Conservation (phyloP, 805 yeast species). For the Sugiyamaella lignohabitans region DNA sequence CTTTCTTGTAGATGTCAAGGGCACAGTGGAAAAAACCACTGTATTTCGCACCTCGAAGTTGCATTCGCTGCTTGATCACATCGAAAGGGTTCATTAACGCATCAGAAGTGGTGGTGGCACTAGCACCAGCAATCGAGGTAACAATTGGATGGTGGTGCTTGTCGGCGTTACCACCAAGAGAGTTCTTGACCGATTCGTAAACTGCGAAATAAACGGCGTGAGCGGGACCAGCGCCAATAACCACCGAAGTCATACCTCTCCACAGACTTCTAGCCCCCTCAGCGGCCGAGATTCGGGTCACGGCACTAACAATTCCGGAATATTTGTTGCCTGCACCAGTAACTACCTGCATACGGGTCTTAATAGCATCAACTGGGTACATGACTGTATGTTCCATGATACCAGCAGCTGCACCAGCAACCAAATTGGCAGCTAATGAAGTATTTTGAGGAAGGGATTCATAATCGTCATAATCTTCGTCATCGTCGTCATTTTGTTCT, state of each 20-base stretch:
- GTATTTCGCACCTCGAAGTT: slow-evolving; percentile 35
- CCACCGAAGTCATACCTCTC: slow-evolving; percentile 90
- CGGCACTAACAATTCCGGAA: slow-evolving; percentile 52
- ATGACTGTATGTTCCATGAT: slow-evolving; percentile 96
- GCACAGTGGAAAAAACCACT: slow-evolving; percentile 24
- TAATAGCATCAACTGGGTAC: slow-evolving; percentile 95
- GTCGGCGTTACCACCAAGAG: slow-evolving; percentile 42
- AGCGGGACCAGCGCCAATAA: slow-evolving; percentile 98
- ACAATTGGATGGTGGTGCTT: slow-evolving; percentile 64
- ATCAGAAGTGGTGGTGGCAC: slow-evolving; percentile 88
- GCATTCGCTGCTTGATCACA: slow-evolving; percentile 94
- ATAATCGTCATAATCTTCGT: slow-evolving; percentile 47
- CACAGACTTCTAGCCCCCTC: slow-evolving; percentile 88
- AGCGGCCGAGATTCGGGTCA: slow-evolving; percentile 67
- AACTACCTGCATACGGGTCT: slow-evolving; percentile 88
- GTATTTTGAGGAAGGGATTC: slow-evolving; percentile 88
- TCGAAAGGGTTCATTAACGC: slow-evolving; percentile 98
- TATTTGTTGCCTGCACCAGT: slow-evolving; percentile 28
- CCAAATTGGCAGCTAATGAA: slow-evolving; percentile 69
- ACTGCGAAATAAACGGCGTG: slow-evolving; percentile 96
- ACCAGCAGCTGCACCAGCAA: slow-evolving; percentile 98
- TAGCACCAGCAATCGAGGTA: slow-evolving; percentile 82
- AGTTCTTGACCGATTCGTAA: slow-evolving; percentile 71
- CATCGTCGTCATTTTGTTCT: not conserved
- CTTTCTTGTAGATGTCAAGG: slow-evolving; percentile 28